A percentile compares a stretch with the other conserved stretches of the same genome.
Conservation (phyloP, 75 land plant species). For the Pseudotsuga menziesii region DNA sequence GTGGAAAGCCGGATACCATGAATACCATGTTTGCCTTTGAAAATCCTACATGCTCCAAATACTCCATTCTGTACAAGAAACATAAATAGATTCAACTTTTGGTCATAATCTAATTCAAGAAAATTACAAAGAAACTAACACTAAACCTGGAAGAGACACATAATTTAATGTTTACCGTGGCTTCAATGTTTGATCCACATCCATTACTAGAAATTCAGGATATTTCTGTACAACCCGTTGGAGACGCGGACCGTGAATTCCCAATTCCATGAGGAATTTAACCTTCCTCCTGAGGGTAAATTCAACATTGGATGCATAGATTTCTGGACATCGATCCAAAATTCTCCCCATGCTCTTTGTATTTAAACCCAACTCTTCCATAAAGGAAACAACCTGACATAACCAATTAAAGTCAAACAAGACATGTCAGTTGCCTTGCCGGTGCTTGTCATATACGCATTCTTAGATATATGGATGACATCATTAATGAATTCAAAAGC, state of each 20-base stretch:
- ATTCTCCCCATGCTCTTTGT: constrained; percentile 37
- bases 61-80: constrained; percentile 49
- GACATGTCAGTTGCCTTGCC: too few species aligned
- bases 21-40: constrained; percentile 48
- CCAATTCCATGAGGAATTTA: constrained; percentile 49
- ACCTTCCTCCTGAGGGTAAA: constrained; percentile 57
- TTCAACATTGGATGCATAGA: constrained; percentile 65
- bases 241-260: constrained; percentile 38
- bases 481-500: too few species aligned
- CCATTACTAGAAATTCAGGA: constrained; percentile 74
- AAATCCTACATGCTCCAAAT: constrained; percentile 46
- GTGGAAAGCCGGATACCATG: constrained; percentile 86
- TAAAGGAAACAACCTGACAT: constrained; percentile 58
- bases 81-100: background rate
- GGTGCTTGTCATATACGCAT: too few species aligned
- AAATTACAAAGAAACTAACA: background rate
- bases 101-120: background rate
- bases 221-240: constrained; percentile 59
- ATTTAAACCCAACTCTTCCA: constrained; percentile 61
- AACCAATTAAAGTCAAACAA: background rate
- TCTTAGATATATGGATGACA: too few species aligned
- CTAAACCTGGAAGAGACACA: background rate
- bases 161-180: constrained; percentile 47
- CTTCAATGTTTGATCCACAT: constrained; percentile 51
- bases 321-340: constrained; percentile 60